phyloP scores from a whole-genome alignment of 352 stramenopile species.

The Phytopythium oedochilum region DNA sequence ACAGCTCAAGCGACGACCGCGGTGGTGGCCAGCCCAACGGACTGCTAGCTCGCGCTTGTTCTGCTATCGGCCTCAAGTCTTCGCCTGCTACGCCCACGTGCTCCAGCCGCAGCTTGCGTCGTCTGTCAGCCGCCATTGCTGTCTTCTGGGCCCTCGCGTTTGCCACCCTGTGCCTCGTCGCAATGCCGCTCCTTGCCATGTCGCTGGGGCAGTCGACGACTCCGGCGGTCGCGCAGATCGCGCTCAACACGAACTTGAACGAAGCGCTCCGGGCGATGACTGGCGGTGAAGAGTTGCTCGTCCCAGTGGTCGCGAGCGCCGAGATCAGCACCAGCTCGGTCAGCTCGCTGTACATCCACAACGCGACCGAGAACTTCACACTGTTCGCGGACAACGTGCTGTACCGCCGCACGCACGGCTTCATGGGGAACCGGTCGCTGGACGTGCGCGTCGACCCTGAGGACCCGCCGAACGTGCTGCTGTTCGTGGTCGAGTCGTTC shows the following conservation, averaged over 20 bases:
- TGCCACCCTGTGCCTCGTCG: constrained; percentile 7
- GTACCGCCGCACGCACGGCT: constrained; percentile 33
- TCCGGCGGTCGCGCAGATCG: constrained; percentile 23
- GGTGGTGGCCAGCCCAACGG: neutral
- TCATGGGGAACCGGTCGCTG: constrained; percentile 36
- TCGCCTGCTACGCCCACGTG: neutral
- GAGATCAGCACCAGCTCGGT: constrained; percentile 13
- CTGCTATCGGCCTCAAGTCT: neutral
- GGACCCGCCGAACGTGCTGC: constrained; percentile 41
- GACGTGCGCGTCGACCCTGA: constrained; percentile 25
- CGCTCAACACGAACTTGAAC: constrained; percentile 36
- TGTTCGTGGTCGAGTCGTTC: constrained; percentile 53
- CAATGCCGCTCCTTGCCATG: constrained; percentile 12
- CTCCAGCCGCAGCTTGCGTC: neutral
- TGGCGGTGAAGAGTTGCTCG: constrained; percentile 10
- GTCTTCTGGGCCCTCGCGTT: constrained; percentile 3
- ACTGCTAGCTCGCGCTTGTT: neutral
- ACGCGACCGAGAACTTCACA: constrained; percentile 32
- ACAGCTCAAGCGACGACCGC: neutral
- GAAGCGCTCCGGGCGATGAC: constrained; percentile 25
- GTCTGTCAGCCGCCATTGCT: neutral
- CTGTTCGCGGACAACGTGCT: constrained; percentile 36
- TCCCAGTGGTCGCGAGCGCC: constrained; percentile 7
- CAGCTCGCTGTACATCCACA: constrained; percentile 22
- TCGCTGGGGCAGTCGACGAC: constrained; percentile 12